Evolutionary conservation across 176 grass and related monocot genomes (phyloP).

Genomic region (Oryza meyeriana): DNA sequence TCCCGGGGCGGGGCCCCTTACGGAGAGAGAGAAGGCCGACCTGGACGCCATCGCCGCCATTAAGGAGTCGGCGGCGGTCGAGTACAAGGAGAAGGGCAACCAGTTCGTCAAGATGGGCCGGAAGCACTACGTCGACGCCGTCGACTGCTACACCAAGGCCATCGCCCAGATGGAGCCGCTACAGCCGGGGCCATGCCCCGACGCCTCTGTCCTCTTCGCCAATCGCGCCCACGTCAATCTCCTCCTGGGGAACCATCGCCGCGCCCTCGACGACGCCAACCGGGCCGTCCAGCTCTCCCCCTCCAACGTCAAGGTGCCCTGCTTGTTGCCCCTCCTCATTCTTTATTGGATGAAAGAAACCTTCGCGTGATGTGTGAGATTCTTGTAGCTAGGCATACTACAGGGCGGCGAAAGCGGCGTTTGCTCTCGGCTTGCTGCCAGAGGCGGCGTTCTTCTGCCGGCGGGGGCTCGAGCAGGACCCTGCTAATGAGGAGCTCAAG

Average conservation of each 20-base stretch:
- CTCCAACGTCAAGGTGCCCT: conserved; percentile 70
- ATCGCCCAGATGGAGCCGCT: conserved; percentile 69
- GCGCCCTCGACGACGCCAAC: conserved; percentile 62
- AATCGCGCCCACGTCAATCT: conserved; percentile 87
- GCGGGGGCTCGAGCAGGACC: conserved; percentile 60
- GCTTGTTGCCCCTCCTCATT: not conserved
- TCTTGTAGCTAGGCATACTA: conserved; percentile 78
- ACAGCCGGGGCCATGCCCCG: conserved; percentile 6
- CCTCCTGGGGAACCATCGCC: conserved; percentile 79
- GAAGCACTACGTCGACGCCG: conserved; percentile 68
- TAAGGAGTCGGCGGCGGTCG: conserved; percentile 71
- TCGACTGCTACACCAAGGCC: conserved; percentile 83
- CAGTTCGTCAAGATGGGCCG: conserved; percentile 73
- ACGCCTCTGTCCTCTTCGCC: conserved; percentile 79
- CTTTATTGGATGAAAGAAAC: not conserved
- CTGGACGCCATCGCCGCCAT: conserved; percentile 72
- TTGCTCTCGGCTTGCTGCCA: conserved; percentile 57
- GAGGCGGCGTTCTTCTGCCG: conserved; percentile 69
- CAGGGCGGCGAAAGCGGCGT: conserved; percentile 70
- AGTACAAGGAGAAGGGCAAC: conserved; percentile 90
- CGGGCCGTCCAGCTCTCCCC: conserved; percentile 62
- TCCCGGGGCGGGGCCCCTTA: conserved; percentile 47
- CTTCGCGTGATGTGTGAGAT: conserved; percentile 15
- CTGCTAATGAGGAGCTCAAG: conserved; percentile 68
- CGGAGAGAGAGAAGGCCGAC: conserved; percentile 74